These are phyloP conservation scores for Pharus latifolius DNA, from an alignment of 176 grass and related monocot genomes.

Conservation along the genomic window DNA sequence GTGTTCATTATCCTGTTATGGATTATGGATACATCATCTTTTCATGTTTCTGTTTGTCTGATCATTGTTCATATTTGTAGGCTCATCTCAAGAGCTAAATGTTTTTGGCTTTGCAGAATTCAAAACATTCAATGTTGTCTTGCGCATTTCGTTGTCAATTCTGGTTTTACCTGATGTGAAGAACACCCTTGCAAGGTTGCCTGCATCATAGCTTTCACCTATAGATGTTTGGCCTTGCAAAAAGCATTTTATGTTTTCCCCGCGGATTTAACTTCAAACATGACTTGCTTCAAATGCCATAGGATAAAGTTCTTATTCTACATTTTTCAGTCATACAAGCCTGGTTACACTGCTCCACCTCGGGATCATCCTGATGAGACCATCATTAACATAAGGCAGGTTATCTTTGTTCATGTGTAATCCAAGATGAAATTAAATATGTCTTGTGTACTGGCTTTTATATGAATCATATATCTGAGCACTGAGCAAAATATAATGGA, in stretches of 20 bases:
- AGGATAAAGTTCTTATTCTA: slow-evolving; percentile 25
- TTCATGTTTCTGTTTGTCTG: too few relatives aligned
- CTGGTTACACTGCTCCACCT: slow-evolving; percentile 69
- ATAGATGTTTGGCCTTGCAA: background rate
- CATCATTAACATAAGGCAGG: slow-evolving; percentile 72
- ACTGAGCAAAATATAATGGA: too few relatives aligned
- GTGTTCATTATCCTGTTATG: too few relatives aligned
- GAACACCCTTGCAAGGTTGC: too few relatives aligned
- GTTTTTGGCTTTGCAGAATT: background rate
- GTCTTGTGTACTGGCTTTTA: slow-evolving; percentile 5
- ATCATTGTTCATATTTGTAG: too few relatives aligned
- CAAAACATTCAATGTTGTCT: background rate
- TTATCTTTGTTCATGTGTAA: slow-evolving; percentile 13
- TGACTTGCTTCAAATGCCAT: slow-evolving; percentile 11
- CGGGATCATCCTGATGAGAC: slow-evolving; percentile 62
- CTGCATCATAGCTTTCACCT: too few relatives aligned
- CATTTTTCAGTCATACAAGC: slow-evolving; percentile 68
- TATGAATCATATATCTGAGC: too few relatives aligned
- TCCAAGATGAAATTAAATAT: background rate
- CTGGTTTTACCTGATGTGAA: too few relatives aligned
- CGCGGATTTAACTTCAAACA: slow-evolving; percentile 9
- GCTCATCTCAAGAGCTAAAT: too few relatives aligned
- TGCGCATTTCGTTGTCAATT: background rate
- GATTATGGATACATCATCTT: too few relatives aligned
- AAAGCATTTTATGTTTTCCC: background rate